Conservation (phyloP, 225 moss, liverwort and hornwort genomes). For the Neckera pumila region DNA sequence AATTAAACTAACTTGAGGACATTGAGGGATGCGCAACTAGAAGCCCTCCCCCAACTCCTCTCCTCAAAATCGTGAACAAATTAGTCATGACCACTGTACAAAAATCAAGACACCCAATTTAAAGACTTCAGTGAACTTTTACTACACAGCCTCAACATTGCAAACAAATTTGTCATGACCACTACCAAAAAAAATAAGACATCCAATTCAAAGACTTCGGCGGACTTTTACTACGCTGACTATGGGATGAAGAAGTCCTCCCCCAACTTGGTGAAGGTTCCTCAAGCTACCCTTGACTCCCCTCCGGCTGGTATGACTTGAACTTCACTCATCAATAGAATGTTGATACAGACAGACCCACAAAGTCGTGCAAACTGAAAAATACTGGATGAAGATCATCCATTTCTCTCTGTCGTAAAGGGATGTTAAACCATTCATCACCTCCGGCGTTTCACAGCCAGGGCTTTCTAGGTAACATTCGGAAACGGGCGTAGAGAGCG, state of each 20-base stretch:
- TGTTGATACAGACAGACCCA: not conserved
- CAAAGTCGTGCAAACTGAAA: not conserved
- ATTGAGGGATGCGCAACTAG: accelerated
- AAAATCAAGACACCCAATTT: not conserved
- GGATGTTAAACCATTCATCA: not conserved
- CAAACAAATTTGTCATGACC: not conserved
- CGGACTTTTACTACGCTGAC: not conserved
- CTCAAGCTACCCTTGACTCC: not conserved
- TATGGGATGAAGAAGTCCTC: not conserved
- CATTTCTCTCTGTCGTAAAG: not conserved
- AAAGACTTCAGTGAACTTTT: not conserved
- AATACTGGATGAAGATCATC: not conserved
- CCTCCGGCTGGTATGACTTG: not conserved
- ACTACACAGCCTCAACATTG: accelerated
- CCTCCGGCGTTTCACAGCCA: not conserved
- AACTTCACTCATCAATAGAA: not conserved
- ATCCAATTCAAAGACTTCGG: not conserved
- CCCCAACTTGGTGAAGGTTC: not conserved
- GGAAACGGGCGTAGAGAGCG: not conserved
- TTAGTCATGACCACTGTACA: not conserved
- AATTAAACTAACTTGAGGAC: not conserved
- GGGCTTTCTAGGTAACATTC: not conserved
- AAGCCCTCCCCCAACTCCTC: not conserved
- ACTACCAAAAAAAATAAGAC: not conserved
- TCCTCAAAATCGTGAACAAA: not conserved